Conservation (phyloP, 768 basidiomycete species). For the Pleurotus eryngii region DNA sequence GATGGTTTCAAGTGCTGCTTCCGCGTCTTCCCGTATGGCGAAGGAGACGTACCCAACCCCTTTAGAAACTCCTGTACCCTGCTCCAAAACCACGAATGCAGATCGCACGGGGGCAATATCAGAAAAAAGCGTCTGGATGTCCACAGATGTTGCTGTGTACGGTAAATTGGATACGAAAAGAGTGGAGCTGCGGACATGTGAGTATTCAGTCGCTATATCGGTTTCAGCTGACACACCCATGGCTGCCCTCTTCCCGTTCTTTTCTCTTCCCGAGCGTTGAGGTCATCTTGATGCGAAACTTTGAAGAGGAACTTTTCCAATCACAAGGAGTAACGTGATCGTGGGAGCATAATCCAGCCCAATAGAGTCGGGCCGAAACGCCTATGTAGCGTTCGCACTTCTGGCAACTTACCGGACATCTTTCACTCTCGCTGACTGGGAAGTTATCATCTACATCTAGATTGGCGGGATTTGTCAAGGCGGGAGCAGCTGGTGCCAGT, state of each 20-base stretch:
- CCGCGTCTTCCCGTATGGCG: conserved; percentile 84
- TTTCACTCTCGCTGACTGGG: too few relatives aligned
- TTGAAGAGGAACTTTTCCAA: not conserved
- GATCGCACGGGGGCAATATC: conserved; percentile 92
- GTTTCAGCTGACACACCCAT: conserved; percentile 28
- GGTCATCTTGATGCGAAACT: conserved; percentile 6
- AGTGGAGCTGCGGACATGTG: conserved; percentile 53
- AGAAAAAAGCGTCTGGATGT: conserved; percentile 90
- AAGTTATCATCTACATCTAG: too few relatives aligned
- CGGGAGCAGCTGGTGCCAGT: too few relatives aligned
- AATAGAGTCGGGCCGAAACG: too few relatives aligned
- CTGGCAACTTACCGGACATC: too few relatives aligned
- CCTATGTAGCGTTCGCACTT: too few relatives aligned
- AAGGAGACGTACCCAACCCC: conserved; percentile 97
- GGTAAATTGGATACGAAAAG: conserved; percentile 94
- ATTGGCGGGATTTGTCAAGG: too few relatives aligned
- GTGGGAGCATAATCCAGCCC: too few relatives aligned
- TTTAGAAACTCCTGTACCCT: conserved; percentile 73
- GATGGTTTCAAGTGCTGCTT: conserved; percentile 64
- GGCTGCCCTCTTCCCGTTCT: conserved; percentile 26
- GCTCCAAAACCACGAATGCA: conserved; percentile 89
- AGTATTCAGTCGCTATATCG: not conserved
- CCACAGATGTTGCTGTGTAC: conserved; percentile 84
- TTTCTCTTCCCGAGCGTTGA: conserved; percentile 42
- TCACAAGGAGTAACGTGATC: not conserved